Evolutionary conservation across 2,329 filamentous ascomycete species (phyloP), one percentile per base, ranked within the genome.

Genomic region (Scedosporium boydii): DNA sequence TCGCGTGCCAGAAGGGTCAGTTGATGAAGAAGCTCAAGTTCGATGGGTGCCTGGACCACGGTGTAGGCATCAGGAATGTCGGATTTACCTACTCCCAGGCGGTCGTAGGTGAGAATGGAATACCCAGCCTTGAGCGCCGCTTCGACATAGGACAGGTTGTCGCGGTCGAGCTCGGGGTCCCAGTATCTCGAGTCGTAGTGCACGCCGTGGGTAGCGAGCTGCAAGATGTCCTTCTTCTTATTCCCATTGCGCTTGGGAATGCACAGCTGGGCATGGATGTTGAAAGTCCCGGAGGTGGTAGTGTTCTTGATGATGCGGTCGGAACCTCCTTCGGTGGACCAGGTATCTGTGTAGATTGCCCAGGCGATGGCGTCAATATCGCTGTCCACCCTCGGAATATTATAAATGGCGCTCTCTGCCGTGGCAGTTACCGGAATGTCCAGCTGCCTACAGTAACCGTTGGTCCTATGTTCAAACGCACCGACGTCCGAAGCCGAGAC

Each of bases 81-180:
- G 1, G 81, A 84, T 63, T 75, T 72, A 58, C 79, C 82, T 42
- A 83, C 77, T 18, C 83, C 84, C 2, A 85, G 75, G 18, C 83
- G 80, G 69, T 86, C 82, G 67, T 78, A 83, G 18, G 75, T 73
- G 62, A 86, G 76, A 4, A 82, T 83, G 42, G 76, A 79, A 71
- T 80, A 86, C n/a, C 80, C 79, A 10, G 75, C 66, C 51, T 77
- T 76, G 1, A 83, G 74, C 3, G 82, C 82, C 14, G 74, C 72
- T 61, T 82, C 73, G 34, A 81, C 74, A 69, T 86, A 87, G 66
- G 76, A 81, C 72, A 86, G 84, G 66, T 83, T 81, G 71, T 76
- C 79, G 67, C 78, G 74, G 66, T 81, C 76, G 72, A 74, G 78
- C 0, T 80, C 68, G 6, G 81, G 67, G 67, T 86, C 81, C 82